Evolutionary conservation across 1,284 basidiomycete species (phyloP).

Genomic region (Coriolopsis trogii): DNA sequence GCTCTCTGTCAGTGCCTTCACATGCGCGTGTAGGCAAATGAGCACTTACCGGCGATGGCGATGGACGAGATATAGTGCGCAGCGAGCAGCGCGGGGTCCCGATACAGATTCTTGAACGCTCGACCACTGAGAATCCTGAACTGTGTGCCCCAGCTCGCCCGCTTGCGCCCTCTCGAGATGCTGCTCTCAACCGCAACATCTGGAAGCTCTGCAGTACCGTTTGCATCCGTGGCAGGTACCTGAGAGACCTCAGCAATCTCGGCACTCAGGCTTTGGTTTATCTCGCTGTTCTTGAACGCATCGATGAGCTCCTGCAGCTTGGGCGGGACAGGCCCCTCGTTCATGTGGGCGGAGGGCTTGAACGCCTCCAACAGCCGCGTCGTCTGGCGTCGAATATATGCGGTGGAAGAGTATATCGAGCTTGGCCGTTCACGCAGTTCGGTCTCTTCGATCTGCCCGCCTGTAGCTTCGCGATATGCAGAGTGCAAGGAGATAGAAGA

Average conservation of each 20-base stretch:
- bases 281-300: constrained; percentile 69
- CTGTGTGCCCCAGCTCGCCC: constrained; percentile 87
- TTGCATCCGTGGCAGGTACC: constrained; percentile 29
- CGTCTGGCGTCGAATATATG: constrained; percentile 74
- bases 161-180: constrained; percentile 76
- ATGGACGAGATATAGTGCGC: constrained; percentile 91
- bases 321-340: constrained; percentile 53
- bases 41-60: constrained; percentile 74
- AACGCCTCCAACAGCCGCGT: constrained; percentile 77
- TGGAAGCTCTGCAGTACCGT: constrained; percentile 49
- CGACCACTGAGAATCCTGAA: constrained; percentile 92
- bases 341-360: constrained; percentile 40
- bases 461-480: constrained; percentile 7
- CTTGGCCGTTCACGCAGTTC: constrained; percentile 52
- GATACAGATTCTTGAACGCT: constrained; percentile 98
- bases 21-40: neutral
- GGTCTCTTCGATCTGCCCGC: constrained; percentile 42
- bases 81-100: constrained; percentile 89
- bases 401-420: constrained; percentile 49
- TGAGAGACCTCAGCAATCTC: constrained; percentile 56
- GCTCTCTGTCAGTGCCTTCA: constrained; percentile 4
- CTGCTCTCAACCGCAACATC: constrained; percentile 69
- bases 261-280: constrained; percentile 62
- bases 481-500: constrained; percentile 42
- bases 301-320: constrained; percentile 78